Base-by-base conservation (phyloP, 2,329 filamentous ascomycete species). In the Fusarium sp. region DNA sequence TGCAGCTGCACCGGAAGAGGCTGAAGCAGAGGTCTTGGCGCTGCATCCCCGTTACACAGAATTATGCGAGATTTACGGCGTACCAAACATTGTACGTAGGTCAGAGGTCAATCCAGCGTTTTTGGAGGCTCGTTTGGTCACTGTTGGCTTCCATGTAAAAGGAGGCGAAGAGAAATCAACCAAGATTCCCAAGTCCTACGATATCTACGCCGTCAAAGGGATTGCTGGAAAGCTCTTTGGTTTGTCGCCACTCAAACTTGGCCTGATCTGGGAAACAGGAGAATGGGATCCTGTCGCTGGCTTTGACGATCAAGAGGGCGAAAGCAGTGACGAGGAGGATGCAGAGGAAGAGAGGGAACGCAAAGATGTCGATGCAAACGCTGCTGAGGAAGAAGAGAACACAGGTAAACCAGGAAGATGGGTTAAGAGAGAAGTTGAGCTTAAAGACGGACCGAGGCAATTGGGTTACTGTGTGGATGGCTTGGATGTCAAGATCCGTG, bases 401-500 rank as follows among this genome's bases (percentile, higher is more conserved):
- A 50, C 69, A 25, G 68, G 60, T 40, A 83, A 79, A 65, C 78
- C 82, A 13, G 88, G 86, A 2, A 86, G 89, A 67, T 94, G 92
- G 85, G 85, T 94, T 50, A 90, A 90, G 78, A 85, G 94, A 62
- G 93, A 97, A 79, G 89, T 94, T 32, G 91, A 94, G 79, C 84
- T 98, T 57, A 87, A 87, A 59, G 91, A 95, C 74, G 92, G 93
- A 14, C 94, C 93, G 12, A 89, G 93, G 74, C 89, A 92, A 78
- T 84, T 97, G 70, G 93, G 93, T 2, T 95, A 93, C 74, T 93
- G 91, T 80, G 89, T 98, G 61, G 93, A 97, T 76, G 90, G 90
- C 0, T 78, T 83, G 66, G 89, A 93, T 75, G 92, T 88, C 12
- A 88, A 81, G 68, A 86, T 98, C 37, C 85, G 93, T 41, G 87